Conservation (phyloP, 148 eudicot genomes). For the Chenopodium quinoa region DNA sequence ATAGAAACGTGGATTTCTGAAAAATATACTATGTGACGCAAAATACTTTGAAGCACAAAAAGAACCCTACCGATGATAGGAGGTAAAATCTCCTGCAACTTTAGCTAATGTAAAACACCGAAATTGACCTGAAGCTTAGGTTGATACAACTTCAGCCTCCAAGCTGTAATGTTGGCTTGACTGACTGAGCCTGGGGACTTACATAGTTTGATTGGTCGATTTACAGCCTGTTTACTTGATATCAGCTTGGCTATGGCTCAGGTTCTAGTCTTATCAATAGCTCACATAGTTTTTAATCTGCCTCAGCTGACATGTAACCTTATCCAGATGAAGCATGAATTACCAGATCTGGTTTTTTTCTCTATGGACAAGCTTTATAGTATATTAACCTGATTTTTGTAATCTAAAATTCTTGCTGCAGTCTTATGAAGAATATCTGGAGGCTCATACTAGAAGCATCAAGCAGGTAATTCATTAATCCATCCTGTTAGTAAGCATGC, state of each 20-base stretch:
- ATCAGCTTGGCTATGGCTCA: background rate
- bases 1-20: background rate
- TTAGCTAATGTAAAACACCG: too few species aligned
- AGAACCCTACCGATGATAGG: background rate
- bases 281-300: background rate
- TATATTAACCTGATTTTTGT: background rate
- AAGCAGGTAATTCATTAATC: constrained; percentile 32
- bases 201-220: background rate
- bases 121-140: background rate
- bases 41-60: background rate
- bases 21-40: background rate
- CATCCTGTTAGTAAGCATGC: constrained; percentile 40
- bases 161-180: background rate
- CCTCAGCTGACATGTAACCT: background rate
- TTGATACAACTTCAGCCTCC: background rate
- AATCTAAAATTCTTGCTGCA: constrained; percentile 35
- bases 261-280: background rate
- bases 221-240: background rate
- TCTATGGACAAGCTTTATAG: background rate
- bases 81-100: background rate
- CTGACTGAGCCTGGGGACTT: background rate
- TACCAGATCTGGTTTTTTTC: too few species aligned
- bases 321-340: background rate
- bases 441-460: constrained; percentile 57
- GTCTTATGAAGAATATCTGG: constrained; percentile 88